A percentile compares a stretch with the other conserved stretches of the same genome.
phyloP scores from a whole-genome alignment of 2,329 filamentous ascomycete species.

The Verticillium klebahnii region DNA sequence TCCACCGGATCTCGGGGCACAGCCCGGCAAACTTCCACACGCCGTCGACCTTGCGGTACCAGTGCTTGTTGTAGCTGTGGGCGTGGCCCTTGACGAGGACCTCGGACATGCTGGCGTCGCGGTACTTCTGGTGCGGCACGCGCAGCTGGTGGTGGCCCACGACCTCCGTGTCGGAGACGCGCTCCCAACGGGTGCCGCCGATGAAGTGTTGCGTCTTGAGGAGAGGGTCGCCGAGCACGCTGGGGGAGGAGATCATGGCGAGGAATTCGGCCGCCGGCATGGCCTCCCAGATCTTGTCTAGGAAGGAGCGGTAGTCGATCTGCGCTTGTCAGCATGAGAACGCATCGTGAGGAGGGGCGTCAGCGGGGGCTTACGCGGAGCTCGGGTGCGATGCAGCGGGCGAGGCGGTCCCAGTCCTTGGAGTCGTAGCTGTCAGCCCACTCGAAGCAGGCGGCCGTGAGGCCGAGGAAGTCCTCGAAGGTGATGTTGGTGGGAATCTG shows the following conservation, averaged over 20 bases:
- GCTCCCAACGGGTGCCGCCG: slow-evolving; percentile 53
- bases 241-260: slow-evolving; percentile 50
- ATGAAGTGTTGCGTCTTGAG: slow-evolving; percentile 64
- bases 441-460: slow-evolving; percentile 47
- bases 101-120: slow-evolving; percentile 37
- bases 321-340: slow-evolving; percentile 21
- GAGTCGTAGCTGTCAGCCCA: slow-evolving; percentile 63
- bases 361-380: slow-evolving; percentile 47
- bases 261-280: slow-evolving; percentile 61
- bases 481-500: not conserved
- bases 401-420: slow-evolving; percentile 58
- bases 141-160: slow-evolving; percentile 58
- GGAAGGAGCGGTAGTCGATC: slow-evolving; percentile 67
- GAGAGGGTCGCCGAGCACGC: slow-evolving; percentile 56
- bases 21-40: slow-evolving; percentile 59
- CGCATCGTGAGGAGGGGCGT: slow-evolving; percentile 42
- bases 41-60: slow-evolving; percentile 53
- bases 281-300: slow-evolving; percentile 54
- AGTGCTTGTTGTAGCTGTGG: slow-evolving; percentile 53
- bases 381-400: slow-evolving; percentile 46
- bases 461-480: slow-evolving; percentile 41
- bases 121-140: slow-evolving; percentile 59
- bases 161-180: slow-evolving; percentile 52
- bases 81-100: slow-evolving; percentile 57
- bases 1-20: slow-evolving; percentile 50